Evolutionary conservation across 2,329 filamentous ascomycete species (phyloP).

Genomic region (Chaetomium olivaceum): DNA sequence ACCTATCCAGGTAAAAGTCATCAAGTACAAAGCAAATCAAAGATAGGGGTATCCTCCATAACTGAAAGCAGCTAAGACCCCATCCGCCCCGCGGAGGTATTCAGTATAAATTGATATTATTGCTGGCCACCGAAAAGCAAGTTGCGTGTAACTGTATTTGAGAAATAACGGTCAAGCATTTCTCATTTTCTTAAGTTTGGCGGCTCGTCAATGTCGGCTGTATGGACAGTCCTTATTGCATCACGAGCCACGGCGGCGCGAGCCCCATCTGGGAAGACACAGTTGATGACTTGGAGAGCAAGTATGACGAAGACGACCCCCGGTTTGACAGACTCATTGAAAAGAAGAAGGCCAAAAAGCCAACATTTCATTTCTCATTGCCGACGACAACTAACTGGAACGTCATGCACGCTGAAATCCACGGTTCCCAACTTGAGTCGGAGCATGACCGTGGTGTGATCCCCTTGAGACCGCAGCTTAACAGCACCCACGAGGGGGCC

Average conservation of each 20-base stretch:
- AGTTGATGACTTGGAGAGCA: not conserved
- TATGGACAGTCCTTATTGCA: not conserved
- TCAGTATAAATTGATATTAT: too few species aligned
- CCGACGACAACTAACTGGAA: not conserved
- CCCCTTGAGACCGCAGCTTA: not conserved
- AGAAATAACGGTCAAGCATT: too few species aligned
- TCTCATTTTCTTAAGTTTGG: too few species aligned
- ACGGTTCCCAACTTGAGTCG: not conserved
- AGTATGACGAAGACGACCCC: not conserved
- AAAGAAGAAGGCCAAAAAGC: not conserved
- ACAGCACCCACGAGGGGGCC: not conserved
- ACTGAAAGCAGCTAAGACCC: too few species aligned
- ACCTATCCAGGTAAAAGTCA: too few species aligned
- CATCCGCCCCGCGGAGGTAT: too few species aligned
- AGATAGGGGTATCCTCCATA: too few species aligned
- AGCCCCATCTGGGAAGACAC: not conserved
- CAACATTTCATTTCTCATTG: not conserved
- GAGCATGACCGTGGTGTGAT: not conserved
- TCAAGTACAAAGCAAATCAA: too few species aligned
- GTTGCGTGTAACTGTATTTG: too few species aligned
- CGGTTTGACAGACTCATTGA: not conserved
- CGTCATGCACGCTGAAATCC: not conserved
- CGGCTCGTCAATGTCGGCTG: not conserved
- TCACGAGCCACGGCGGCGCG: not conserved
- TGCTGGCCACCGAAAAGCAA: too few species aligned